A percentile compares a stretch with the other conserved stretches of the same genome.
phyloP scores from a whole-genome alignment of 306 rosid genomes.

The Citrullus colocynthis region DNA sequence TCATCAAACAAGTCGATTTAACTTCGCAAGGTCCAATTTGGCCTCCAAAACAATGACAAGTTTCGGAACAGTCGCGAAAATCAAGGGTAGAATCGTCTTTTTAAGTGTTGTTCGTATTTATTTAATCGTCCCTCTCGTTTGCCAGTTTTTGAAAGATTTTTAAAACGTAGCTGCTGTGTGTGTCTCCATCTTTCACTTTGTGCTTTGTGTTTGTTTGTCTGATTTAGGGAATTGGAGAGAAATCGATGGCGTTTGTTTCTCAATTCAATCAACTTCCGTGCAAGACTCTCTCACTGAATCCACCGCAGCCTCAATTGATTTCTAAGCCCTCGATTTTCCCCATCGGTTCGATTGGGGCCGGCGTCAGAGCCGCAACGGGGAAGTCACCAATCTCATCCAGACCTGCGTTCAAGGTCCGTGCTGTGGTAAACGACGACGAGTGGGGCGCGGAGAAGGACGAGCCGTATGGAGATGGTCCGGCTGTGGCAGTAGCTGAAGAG shows the following conservation, averaged over 20 bases:
- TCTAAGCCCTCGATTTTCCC: constrained; percentile 26
- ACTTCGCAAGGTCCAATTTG: not conserved
- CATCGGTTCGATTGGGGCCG: constrained; percentile 13
- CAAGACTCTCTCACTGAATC: constrained; percentile 22
- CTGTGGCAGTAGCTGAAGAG: constrained; percentile 27
- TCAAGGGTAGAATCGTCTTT: not conserved
- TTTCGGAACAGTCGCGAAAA: not conserved
- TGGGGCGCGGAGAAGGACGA: constrained; percentile 34
- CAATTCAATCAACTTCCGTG: constrained; percentile 33
- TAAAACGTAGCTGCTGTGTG: not conserved
- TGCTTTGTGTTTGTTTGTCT: not conserved
- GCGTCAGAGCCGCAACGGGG: constrained; percentile 11
- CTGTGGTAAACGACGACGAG: constrained; percentile 29
- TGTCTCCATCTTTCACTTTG: not conserved
- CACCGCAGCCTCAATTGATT: constrained; percentile 12
- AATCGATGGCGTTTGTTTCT: constrained; percentile 41
- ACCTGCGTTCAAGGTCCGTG: constrained; percentile 19
- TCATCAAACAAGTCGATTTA: not conserved
- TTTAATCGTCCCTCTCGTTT: not conserved
- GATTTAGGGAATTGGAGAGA: not conserved
- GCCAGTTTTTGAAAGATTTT: not conserved
- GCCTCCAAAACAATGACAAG: not conserved
- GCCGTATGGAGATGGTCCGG: not conserved
- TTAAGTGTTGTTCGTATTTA: not conserved
- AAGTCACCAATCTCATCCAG: constrained; percentile 12